Percentiles rank a stretch among this genome's conserved stretches.
These are phyloP conservation scores for Rhodomyrtus tomentosa DNA, from an alignment of 345 rosid species.

Conservation along the genomic window DNA sequence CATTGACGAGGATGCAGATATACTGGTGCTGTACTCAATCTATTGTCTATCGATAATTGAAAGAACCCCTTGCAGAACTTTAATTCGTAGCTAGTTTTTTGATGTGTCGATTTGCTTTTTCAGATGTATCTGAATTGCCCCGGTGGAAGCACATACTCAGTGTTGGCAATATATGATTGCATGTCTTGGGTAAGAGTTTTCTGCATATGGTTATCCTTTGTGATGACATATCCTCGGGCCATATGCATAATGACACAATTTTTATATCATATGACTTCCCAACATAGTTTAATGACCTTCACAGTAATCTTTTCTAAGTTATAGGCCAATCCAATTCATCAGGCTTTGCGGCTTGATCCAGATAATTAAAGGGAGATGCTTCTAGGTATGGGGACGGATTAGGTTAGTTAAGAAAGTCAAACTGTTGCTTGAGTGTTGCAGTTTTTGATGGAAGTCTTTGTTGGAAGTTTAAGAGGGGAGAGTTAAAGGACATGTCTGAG, in stretches of 20 bases:
- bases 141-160: constrained; percentile 86
- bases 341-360: background rate
- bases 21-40: constrained; percentile 33
- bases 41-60: background rate
- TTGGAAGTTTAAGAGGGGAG: background rate
- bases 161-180: constrained; percentile 89
- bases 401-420: background rate
- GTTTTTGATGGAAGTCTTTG: background rate
- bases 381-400: background rate
- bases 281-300: background rate
- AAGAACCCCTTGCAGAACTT: background rate
- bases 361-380: background rate
- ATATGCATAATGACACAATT: background rate
- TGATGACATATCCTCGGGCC: background rate
- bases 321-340: background rate
- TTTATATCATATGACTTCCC: background rate
- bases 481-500: background rate
- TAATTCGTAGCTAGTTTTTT: background rate
- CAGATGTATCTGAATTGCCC: constrained; percentile 89
- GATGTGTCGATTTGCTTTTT: background rate
- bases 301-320: background rate
- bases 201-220: background rate
- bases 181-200: constrained; percentile 67
- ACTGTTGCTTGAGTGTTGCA: background rate
- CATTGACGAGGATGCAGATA: constrained; percentile 79